Evolutionary conservation across 1,284 basidiomycete genomes (phyloP).

Genomic region (Athelia sp.): DNA sequence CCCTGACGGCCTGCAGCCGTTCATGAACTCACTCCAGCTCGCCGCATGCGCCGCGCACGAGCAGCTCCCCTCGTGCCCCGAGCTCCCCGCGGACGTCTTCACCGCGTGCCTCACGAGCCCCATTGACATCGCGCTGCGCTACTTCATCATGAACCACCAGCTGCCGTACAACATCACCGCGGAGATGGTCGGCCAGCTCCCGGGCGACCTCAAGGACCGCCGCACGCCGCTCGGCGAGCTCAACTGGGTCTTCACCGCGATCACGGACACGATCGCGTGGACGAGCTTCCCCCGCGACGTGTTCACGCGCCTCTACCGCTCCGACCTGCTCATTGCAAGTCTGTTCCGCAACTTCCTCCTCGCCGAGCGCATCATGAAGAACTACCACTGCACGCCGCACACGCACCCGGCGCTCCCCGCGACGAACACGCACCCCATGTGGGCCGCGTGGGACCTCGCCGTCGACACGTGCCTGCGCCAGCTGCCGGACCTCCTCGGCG

Average conservation of each 20-base stretch:
- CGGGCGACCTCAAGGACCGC: constrained; percentile 94
- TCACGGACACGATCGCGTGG: constrained; percentile 99
- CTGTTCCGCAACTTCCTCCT: constrained; percentile 96
- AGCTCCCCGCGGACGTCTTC: constrained; percentile 95
- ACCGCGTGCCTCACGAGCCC: constrained; percentile 97
- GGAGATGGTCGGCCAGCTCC: constrained; percentile 94
- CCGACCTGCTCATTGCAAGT: constrained; percentile 93
- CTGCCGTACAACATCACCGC: constrained; percentile 73
- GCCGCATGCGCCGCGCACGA: constrained; percentile 94
- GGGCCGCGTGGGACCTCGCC: constrained; percentile 97
- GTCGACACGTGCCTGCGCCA: constrained; percentile 95
- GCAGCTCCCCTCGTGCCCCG: constrained; percentile 90
- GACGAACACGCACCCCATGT: constrained; percentile 93
- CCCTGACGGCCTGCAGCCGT: constrained; percentile 62
- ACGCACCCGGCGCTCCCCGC: constrained; percentile 89
- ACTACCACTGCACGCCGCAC: constrained; percentile 96
- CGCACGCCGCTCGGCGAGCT: constrained; percentile 95
- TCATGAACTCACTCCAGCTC: constrained; percentile 90
- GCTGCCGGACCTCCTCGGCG: constrained; percentile 78
- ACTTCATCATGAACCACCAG: constrained; percentile 90
- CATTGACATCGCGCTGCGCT: constrained; percentile 95
- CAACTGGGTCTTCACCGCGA: constrained; percentile 99
- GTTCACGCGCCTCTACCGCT: constrained; percentile 92
- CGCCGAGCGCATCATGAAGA: constrained; percentile 97
- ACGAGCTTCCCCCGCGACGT: constrained; percentile 92